Percentiles rank a stretch among this genome's conserved stretches.
phyloP scores from a whole-genome alignment of 768 basidiomycete species.

The Xerocomellus chrysenteron region DNA sequence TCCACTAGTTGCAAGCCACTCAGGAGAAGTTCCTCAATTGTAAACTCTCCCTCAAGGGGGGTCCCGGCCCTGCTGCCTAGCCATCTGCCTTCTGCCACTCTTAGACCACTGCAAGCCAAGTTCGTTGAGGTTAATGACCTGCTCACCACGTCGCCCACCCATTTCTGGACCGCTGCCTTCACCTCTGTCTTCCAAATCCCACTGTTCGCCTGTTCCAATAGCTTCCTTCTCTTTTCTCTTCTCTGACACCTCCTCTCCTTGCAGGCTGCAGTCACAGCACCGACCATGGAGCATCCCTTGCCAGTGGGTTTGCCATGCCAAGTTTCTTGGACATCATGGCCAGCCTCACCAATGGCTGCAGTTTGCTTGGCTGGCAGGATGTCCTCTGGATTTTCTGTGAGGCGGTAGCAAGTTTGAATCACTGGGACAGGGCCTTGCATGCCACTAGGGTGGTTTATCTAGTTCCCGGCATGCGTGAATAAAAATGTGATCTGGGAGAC shows the following conservation, averaged over 20 bases:
- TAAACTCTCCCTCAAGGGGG: not conserved
- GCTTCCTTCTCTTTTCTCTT: not conserved
- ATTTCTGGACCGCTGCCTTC: not conserved
- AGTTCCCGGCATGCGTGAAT: too few relatives aligned
- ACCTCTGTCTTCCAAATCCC: not conserved
- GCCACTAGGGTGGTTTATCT: too few relatives aligned
- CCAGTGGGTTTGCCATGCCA: too few relatives aligned
- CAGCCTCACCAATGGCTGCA: too few relatives aligned
- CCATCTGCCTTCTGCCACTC: slow-evolving; percentile 1
- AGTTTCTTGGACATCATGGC: too few relatives aligned
- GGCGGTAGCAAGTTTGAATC: too few relatives aligned
- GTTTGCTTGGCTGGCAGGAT: too few relatives aligned
- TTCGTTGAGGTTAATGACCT: not conserved
- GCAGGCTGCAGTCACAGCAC: too few relatives aligned
- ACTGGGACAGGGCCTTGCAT: too few relatives aligned
- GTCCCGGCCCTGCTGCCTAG: not conserved
- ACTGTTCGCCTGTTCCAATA: not conserved
- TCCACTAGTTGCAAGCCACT: not conserved
- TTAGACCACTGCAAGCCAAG: not conserved
- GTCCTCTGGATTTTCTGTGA: too few relatives aligned
- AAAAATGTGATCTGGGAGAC: too few relatives aligned
- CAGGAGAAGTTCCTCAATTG: not conserved
- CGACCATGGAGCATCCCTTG: too few relatives aligned
- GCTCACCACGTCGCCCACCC: not conserved
- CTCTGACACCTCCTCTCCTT: not conserved